Evolutionary conservation across 495 filamentous ascomycete species (phyloP), one percentile per base, ranked within the genome.

Genomic region (Xylaria acuta): DNA sequence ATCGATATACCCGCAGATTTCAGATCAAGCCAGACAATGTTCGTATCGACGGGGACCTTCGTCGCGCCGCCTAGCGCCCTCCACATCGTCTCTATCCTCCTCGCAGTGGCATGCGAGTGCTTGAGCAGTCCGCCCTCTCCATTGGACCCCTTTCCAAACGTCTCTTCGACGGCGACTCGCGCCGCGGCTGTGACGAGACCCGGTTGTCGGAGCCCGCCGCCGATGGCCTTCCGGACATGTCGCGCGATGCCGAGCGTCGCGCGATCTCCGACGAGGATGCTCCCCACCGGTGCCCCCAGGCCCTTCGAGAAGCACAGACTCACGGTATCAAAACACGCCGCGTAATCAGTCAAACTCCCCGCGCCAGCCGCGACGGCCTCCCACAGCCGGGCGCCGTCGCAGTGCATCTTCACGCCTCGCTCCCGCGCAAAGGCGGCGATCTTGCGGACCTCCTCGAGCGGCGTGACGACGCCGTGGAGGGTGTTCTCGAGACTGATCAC

Each of bases 11-110:
- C 82, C 7, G 74, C 78, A 14, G 77, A 83, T 36, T 90, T 88
- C 38, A 97, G 80, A 81, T 97, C 92, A 69, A 97, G 74, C 95
- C 94, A 98, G 20, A 97, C 89, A 92, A 97, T 97, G 80, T 98
- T 97, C 51, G 95, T 97, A 75, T 97, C 91, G 4, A 91, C 90
- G 9, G 89, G 89, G 40, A 89, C 80, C 49, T 77, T 60, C 36
- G 89, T 78, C 81, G 88, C 85, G 16, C 92, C 90, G 1, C 91
- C 92, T 18, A 90, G 80, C 7, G 78, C 80, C 3, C 81, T 87
- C 93, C 93, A 94, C 70, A 88, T 80, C 34, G 84, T 80, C 27
- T 87, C 91, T 32, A 97, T 82, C 53, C 82, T 81, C 80, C 89
- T 90, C 1, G 60, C 60, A 3, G 36, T 64, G 22, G n/a, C n/a